Base-by-base conservation (phyloP, 495 filamentous ascomycete species). In the Penicillium herquei region DNA sequence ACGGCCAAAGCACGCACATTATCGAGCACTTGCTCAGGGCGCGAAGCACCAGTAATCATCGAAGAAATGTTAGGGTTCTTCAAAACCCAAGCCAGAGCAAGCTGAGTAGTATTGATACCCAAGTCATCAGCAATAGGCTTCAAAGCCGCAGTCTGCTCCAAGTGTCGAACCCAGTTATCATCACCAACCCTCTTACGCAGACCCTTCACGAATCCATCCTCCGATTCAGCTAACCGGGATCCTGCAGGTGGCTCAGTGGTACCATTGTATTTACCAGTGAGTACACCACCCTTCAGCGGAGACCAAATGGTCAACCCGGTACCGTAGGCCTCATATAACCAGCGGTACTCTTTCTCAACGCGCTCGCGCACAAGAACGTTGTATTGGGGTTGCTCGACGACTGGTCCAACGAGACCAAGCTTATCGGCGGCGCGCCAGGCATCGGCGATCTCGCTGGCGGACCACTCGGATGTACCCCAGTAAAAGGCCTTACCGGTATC, bases 391-490 rank as follows among this genome's bases (percentile, higher is more conserved):
- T 96, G 91, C 69, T 96, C 91, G 70, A 89, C 86, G 21, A 88
- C 67, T 7, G 91, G 91, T 3, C 87, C 90, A 54, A 96, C 84
- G n/a, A 96, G 78, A 17, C 85, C 81, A 37, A 94, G 76, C 55
- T 75, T 78, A 56, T 90, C 87, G 12, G 91, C 91, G 37, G 89
- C 72, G 40, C 84, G 77, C 76, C 85, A 90, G 7, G 91, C 91
- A 54, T 87, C 78, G 7, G 82, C 79, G 64, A 96, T 93, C 74
- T 96, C 89, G 49, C 82, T 84, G 7, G 91, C 89, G 53, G 78
- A 79, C 91, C 91, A 95, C 76, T 93, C 89, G 0, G 87, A 90
- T 1, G 91, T 95, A 33, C 91, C 91, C 91, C 91, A 96, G 80
- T 95, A 94, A 66, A 94, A 87, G 18, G 87, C 85, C 74, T 91